Conservation (phyloP, 441 rosid genomes). For the Pelargonium citronellum region DNA sequence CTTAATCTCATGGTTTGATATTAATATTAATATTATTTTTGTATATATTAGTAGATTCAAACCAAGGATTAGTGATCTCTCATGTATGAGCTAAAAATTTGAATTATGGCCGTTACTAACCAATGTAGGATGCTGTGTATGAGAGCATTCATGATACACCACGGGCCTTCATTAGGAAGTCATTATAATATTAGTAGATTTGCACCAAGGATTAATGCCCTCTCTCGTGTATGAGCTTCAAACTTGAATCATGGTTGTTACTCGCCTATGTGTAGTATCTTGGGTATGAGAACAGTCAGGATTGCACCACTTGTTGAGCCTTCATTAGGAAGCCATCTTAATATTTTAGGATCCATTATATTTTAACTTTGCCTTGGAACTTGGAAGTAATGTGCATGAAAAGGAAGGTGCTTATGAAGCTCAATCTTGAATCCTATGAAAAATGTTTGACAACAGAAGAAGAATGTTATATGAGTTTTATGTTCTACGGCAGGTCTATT, state of each 20-base stretch:
- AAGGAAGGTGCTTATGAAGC: background rate
- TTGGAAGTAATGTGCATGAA: background rate
- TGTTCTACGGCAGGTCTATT: background rate
- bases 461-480: background rate
- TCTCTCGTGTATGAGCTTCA: background rate
- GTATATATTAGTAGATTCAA: background rate
- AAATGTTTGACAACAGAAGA: background rate
- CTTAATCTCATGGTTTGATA: constrained; percentile 2
- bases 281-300: background rate
- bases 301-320: background rate
- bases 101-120: background rate
- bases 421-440: background rate
- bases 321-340: background rate
- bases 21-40: background rate
- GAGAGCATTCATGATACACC: background rate
- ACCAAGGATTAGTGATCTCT: background rate
- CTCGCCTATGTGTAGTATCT: background rate
- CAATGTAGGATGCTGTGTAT: background rate
- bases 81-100: background rate
- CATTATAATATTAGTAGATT: background rate
- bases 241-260: background rate
- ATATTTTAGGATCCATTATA: background rate
- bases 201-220: constrained; percentile 2
- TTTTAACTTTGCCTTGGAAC: background rate
- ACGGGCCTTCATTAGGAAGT: background rate